Percentiles rank a stretch among this genome's conserved stretches.
phyloP scores from a whole-genome alignment of 495 filamentous ascomycete genomes.

The Penicillium subrubescens region DNA sequence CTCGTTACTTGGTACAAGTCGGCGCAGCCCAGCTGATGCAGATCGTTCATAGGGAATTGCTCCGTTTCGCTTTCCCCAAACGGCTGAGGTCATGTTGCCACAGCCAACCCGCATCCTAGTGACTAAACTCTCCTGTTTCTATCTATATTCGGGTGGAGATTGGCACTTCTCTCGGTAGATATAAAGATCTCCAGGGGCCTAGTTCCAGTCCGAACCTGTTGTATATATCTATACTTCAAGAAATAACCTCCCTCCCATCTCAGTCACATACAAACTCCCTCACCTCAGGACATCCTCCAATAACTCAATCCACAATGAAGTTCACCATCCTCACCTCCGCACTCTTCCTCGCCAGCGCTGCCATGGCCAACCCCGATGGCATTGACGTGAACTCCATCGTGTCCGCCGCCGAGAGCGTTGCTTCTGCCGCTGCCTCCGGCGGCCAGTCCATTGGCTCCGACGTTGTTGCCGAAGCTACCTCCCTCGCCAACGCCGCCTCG shows the following conservation, averaged over 20 bases:
- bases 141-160: conserved; percentile 13
- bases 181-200: not conserved
- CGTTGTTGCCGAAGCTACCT: conserved; percentile 11
- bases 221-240: not conserved
- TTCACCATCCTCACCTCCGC: conserved; percentile 30
- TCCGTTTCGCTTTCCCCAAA: conserved; percentile 6
- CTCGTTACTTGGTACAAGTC: not conserved
- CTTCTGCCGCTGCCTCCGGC: conserved; percentile 10
- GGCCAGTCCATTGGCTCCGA: conserved; percentile 15
- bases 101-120: conserved; percentile 5
- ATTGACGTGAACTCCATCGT: conserved; percentile 18
- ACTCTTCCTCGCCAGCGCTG: conserved; percentile 28
- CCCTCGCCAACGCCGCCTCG: conserved; percentile 11
- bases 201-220: not conserved
- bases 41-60: conserved; percentile 13
- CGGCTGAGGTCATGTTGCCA: conserved; percentile 22
- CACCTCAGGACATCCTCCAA: not conserved
- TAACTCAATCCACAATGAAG: conserved; percentile 26
- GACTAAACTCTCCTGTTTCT: conserved; percentile 13
- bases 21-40: not conserved
- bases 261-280: not conserved
- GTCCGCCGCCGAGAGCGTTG: conserved; percentile 16
- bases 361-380: conserved; percentile 20
- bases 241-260: not conserved
- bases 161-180: not conserved